A percentile compares a stretch with the other conserved stretches of the same genome.
Conservation (phyloP, 1,284 basidiomycete species). For the Microbotryum intermedium region DNA sequence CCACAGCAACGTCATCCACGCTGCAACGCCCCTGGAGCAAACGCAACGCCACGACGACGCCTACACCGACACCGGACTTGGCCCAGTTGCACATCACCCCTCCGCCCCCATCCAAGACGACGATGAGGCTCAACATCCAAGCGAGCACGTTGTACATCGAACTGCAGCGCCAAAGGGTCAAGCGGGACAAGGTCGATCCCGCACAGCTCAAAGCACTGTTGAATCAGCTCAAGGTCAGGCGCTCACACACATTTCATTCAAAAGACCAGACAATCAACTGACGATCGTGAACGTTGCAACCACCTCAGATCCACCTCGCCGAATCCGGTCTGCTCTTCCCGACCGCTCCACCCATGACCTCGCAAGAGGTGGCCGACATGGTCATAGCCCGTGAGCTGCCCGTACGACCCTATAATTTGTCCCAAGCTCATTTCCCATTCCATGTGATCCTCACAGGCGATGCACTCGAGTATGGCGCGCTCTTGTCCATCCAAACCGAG, state of each 20-base stretch:
- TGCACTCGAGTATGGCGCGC: slow-evolving; percentile 89
- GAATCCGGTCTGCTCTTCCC: slow-evolving; percentile 64
- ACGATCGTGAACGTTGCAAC: too few species aligned
- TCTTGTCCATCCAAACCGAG: slow-evolving; percentile 78
- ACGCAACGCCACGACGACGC: neutral
- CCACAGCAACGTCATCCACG: neutral
- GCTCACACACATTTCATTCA: too few species aligned
- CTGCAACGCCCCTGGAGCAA: neutral
- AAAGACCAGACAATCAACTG: too few species aligned
- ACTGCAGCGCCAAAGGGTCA: slow-evolving; percentile 31
- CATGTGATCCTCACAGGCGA: slow-evolving; percentile 53
- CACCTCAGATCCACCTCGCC: slow-evolving; percentile 64
- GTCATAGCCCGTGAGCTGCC: neutral
- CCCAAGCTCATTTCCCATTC: neutral
- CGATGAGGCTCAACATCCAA: slow-evolving; percentile 48
- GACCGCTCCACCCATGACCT: slow-evolving; percentile 37
- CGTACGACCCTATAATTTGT: neutral
- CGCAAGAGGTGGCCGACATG: neutral
- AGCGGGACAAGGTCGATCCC: slow-evolving; percentile 38
- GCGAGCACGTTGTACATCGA: slow-evolving; percentile 47
- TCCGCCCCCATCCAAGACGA: neutral
- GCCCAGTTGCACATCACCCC: slow-evolving; percentile 11
- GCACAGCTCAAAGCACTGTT: slow-evolving; percentile 46
- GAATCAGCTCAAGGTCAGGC: slow-evolving; percentile 60
- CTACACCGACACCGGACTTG: slow-evolving; percentile 11